Base-by-base conservation (phyloP, 805 yeast genomes). In the Metschnikowia gelsemii region DNA sequence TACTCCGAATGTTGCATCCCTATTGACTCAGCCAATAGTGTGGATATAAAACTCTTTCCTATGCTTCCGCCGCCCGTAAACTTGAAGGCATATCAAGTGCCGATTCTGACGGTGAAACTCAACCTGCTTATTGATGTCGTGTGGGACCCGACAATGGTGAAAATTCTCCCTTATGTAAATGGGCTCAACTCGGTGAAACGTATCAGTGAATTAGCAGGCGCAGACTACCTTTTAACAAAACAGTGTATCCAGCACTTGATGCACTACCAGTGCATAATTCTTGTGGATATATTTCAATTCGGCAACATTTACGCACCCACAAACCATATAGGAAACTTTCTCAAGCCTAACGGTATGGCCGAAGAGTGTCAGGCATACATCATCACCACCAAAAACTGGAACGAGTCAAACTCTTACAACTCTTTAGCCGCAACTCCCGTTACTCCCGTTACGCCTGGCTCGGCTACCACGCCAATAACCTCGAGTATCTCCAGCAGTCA, bases 91-190 rank as follows among this genome's bases (percentile, higher is more conserved):
- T 86, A 72, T 53, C 96, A 91, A 60, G 99, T 93, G 0, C 99
- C 99, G 0, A 78, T 90, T 4, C 79, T 95, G n/a, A 82, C 91
- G 0, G 96, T 93, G 1, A 80, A 81, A 38, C 66, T 93, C 24
- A 74, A 75, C 21, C 67, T 76, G 27, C 70, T 93, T 47, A 82
- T 87, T 31, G 99, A 93, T 61, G 84, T 86, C 7, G 84, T 86
- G 54, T 93, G 99, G 97, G 99, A 93, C 62, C 97, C 97, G 1
- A 91, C 98, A 2, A 84, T 93, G 93, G 70, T 88, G 33, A 83
- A 85, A 51, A 86, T 93, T 18, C 64, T 87, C 8, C 96, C 96
- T 0, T 84, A 72, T 51, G 87, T 93, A 36, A 80, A 93, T 55
- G 99, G 99, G 1, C 72, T 89, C 35, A 91, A 91, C 59, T 86